phyloP scores from a whole-genome alignment of 495 filamentous ascomycete species.

The Aspergillus ellipticus region DNA sequence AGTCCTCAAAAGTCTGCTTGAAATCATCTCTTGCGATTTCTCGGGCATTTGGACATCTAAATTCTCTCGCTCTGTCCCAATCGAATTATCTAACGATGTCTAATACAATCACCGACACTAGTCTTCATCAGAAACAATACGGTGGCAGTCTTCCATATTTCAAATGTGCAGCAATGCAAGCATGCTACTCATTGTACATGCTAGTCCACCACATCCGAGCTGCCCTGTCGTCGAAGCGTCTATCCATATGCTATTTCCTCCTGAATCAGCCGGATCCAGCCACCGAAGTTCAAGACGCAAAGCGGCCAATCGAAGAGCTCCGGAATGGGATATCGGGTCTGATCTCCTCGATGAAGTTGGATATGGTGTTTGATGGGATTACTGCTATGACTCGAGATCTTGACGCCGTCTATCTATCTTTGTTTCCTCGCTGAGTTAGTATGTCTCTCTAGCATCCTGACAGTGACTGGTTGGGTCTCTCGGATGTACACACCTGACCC shows the following conservation, averaged over 20 bases:
- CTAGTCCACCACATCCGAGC: constrained; percentile 3
- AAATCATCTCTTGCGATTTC: constrained; percentile 3
- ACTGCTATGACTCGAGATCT: too few relatives aligned
- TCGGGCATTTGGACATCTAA: constrained; percentile 1
- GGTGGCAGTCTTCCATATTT: constrained; percentile 6
- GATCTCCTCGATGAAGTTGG: too few relatives aligned
- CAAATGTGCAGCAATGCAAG: constrained; percentile 7
- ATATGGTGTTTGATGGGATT: too few relatives aligned
- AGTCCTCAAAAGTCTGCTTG: constrained; percentile 2
- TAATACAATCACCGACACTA: background rate
- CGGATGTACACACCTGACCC: too few relatives aligned
- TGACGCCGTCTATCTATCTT: too few relatives aligned
- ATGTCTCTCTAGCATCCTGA: too few relatives aligned
- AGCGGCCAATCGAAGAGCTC: constrained; percentile 5
- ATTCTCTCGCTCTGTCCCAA: background rate
- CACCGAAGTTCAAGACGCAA: constrained; percentile 5
- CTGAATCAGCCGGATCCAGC: background rate
- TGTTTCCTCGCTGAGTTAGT: too few relatives aligned
- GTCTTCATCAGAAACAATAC: too few relatives aligned
- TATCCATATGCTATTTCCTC: constrained; percentile 3
- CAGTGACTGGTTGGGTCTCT: too few relatives aligned
- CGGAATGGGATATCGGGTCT: constrained; percentile 7
- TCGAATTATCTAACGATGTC: background rate
- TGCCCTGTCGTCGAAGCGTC: background rate
- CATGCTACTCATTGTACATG: constrained; percentile 2